phyloP scores from a whole-genome alignment of 495 filamentous ascomycete genomes.

The Corynascus novoguineensis region DNA sequence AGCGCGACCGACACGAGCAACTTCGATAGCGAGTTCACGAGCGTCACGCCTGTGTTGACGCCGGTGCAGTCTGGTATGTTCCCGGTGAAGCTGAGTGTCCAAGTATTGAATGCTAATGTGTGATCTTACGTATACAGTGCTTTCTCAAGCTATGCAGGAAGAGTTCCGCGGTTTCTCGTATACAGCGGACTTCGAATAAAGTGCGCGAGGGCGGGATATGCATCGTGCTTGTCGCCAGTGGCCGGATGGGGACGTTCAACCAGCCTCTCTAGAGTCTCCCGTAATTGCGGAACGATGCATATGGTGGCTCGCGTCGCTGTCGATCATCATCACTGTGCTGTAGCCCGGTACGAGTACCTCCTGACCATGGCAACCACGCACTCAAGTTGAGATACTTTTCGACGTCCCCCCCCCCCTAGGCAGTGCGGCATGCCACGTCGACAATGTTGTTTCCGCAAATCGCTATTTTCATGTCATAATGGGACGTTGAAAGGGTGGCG shows the following conservation, averaged over 20 bases:
- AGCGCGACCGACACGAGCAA: conserved; percentile 96
- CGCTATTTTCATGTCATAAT: background rate
- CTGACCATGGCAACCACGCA: too few relatives aligned
- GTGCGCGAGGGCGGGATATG: background rate
- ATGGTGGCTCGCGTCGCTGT: too few relatives aligned
- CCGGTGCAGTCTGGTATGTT: conserved; percentile 92
- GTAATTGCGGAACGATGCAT: too few relatives aligned
- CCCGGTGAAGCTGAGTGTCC: background rate
- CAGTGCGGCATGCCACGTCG: too few relatives aligned
- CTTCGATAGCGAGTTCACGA: conserved; percentile 98
- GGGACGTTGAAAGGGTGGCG: background rate
- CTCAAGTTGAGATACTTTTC: too few relatives aligned
- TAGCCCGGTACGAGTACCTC: too few relatives aligned
- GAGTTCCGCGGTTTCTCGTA: conserved; percentile 99
- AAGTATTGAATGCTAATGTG: conserved; percentile 1
- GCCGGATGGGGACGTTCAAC: too few relatives aligned
- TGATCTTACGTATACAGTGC: conserved; percentile 55
- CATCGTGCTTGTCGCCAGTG: background rate
- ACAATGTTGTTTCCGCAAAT: too few relatives aligned
- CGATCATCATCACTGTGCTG: too few relatives aligned
- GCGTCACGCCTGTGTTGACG: conserved; percentile 93
- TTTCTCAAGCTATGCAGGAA: conserved; percentile 98
- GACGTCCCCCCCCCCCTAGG: too few relatives aligned
- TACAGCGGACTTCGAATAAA: conserved; percentile 47
- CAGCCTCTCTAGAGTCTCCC: too few relatives aligned